Base-by-base conservation (phyloP, 345 rosid genomes). In the Mangifera indica region DNA sequence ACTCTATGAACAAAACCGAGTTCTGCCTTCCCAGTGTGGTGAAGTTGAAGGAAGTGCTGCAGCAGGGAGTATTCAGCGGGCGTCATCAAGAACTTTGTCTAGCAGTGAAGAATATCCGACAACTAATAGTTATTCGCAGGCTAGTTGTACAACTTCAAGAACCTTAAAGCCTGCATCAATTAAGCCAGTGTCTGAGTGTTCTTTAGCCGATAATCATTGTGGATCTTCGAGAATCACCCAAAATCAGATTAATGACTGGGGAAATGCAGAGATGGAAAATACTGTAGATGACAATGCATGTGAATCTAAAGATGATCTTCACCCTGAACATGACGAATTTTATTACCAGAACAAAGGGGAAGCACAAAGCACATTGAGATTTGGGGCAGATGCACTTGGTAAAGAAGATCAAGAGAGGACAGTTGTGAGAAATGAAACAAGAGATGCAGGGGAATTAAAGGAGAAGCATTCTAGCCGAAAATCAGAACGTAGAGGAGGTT, bases 1-100 rank as follows among this genome's bases (percentile, higher is more conserved):
- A 74, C 76, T 85, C 11, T 83, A 83, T 29, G 89, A 85, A 77
- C 89, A 85, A 72, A 85, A 83, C 72, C 67, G 83, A 65, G 72
- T 83, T 56, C 85, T 81, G 45, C 74, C 79, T 18, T 79, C 87
- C 17, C 87, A 83, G 48, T 80, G 84, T 53, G 80, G 83, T 79
- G 85, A 85, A 56, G 74, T 74, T 58, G 87, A 83, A 58, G 88
- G 80, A 71, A 81, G 77, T 76, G 80, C 80, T 51, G 80, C 78
- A 26, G 83, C 75, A 34, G 87, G 82, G 52, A 63, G 80, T 21
- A 52, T 70, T 52, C 78, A 73, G 52, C 63, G 74, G 25, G 65
- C 62, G 57, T 71, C 80, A 25, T 73, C 79, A 40, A 81, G 78
- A 78, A 69, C 82, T 70, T 73, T 69, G 4, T 55, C 82, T 69